Base-by-base conservation (phyloP, 768 basidiomycete species). In the Tulasnella sp. region DNA sequence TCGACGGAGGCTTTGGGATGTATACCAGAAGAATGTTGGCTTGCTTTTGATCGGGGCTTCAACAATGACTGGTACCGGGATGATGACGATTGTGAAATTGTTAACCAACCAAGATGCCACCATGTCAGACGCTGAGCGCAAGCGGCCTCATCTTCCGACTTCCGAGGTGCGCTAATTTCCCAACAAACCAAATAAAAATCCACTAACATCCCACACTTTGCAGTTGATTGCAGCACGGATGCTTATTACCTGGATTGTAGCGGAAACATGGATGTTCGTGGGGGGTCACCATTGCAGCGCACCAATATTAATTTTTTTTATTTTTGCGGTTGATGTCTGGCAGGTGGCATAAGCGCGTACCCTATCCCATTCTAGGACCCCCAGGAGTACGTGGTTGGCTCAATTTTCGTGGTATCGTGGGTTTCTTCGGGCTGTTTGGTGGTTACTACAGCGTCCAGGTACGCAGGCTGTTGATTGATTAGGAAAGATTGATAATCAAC, bases 361-460 rank as follows among this genome's bases (percentile, higher is more conserved):
- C 77, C 2, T n/a, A 77, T 67, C 77, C 77, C 44, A 44, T 77
- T 26, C 44, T 77, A 18, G 77, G 77, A 20, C 77, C 77, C 16
- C 67, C 67, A 2, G 77, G 71, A 11, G 35, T 72, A 3, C 67
- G 77, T 5, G 70, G 37, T 15, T 77, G 77, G 77, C 71, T 77
- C 10, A 37, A 40, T 16, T 42, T 70, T 13, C 77, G 77, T 29
- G 77, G 77, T 2, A 16, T 70, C 4, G 42, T 44, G 20, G 77
- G 77, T 15, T 77, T 77, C 77, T 73, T 77, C 42, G 77, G 77
- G 20, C 42, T 77, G 1, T 77, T 77, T 44, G 77, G 77, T 29
- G 71, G 42, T 20, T 71, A 77, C 70, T 77, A 48, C 70, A 77
- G 77, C 70, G 77, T 77, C 44, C 77, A 77, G 75, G 75, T 76